Base-by-base conservation (phyloP, 805 yeast genomes). In the Zygosaccharomyces siamensis region DNA sequence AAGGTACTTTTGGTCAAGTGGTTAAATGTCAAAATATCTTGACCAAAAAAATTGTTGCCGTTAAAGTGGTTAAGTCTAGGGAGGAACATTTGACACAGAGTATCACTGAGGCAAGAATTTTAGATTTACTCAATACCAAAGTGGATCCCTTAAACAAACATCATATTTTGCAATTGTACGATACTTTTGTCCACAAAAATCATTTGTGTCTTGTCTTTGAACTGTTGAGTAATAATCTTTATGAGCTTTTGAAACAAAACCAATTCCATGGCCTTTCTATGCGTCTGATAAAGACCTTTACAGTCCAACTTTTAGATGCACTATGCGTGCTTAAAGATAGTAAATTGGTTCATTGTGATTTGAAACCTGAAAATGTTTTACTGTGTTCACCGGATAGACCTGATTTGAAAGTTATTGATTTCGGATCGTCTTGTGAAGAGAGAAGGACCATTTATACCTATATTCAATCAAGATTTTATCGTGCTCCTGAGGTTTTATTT, bases 1-100 rank as follows among this genome's bases (percentile, higher is more conserved):
- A 90, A 55, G 99, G 99, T 5, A 90, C 99, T 1, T 93, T 93
- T 74, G 99, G 99, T 7, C 99, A 93, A 69, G 99, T 93, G 43
- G 98, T 90, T 24, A 93, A 93, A 69, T 92, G 98, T 69, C 72
- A 69, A 52, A 79, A 79, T 61, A 71, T 85, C 61, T 65, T 77
- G 35, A 86, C 89, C 40, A 93, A 89, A 62, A 92, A 88, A 53
- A 79, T 92, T 18, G 87, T 90, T 23, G 99, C 99, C 1, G 95
- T 93, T 32, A 93, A 93, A 68, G 95, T 93, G 39, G 87, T 93
- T 50, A 93, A 92, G 65, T 85, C 96, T 31, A 86, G 86, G 62
- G 88, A 96, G 4, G 96, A 95, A 7, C 90, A 85, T 61, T 74
- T 89, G 65, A 89, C 88, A 62, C 99, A 95, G 68, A 85, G 95